These are phyloP conservation scores for Gentiana macrophylla DNA, from an alignment of 257 asterid species.

Conservation along the genomic window DNA sequence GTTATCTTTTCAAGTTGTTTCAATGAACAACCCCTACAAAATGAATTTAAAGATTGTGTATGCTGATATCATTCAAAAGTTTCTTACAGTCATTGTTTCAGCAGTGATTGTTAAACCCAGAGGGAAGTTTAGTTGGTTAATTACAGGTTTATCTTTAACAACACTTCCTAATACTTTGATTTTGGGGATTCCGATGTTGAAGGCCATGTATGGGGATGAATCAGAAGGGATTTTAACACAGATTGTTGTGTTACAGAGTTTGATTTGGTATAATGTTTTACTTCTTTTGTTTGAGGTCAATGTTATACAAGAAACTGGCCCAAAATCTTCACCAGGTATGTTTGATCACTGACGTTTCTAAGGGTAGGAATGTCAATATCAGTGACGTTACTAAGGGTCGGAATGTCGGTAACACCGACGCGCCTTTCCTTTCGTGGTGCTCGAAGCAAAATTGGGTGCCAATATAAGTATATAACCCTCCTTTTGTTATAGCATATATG, in stretches of 20 bases:
- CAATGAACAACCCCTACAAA: slow-evolving; percentile 61
- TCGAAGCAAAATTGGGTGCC: no score
- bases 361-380: no score
- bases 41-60: slow-evolving; percentile 59
- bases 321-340: slow-evolving; percentile 22
- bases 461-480: no score
- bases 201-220: slow-evolving; percentile 73
- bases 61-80: slow-evolving; percentile 68
- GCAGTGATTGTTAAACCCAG: slow-evolving; percentile 33
- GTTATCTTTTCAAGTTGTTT: slow-evolving; percentile 64
- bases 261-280: slow-evolving; percentile 78
- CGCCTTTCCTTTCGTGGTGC: no score
- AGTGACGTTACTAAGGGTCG: no score
- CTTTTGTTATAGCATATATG: no score
- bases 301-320: slow-evolving; percentile 38
- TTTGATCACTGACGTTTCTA: no score
- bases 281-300: slow-evolving; percentile 64
- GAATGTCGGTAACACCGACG: no score
- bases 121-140: slow-evolving; percentile 57
- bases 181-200: slow-evolving; percentile 68
- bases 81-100: slow-evolving; percentile 36
- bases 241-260: slow-evolving; percentile 75
- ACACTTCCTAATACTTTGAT: slow-evolving; percentile 77
- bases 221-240: slow-evolving; percentile 45
- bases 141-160: slow-evolving; percentile 75